phyloP scores from a whole-genome alignment of 208 protist species.

The Trichomonas vaginalis region DNA sequence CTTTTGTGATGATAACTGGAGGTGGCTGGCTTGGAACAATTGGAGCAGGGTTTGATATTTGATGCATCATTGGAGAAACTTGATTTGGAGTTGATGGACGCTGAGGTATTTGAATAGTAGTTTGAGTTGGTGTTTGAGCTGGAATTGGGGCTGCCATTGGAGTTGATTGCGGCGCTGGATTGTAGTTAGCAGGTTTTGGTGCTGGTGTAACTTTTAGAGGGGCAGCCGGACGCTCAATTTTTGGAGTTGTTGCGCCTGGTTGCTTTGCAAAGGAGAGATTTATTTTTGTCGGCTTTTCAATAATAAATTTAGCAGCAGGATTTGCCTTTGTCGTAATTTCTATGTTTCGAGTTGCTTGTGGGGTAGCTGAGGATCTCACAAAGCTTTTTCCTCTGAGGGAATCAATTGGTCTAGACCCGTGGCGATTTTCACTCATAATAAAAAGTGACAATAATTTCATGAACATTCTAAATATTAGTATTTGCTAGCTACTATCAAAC shows the following conservation, averaged over 20 bases:
- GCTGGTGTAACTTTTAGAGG: neutral
- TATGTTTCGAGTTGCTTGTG: neutral
- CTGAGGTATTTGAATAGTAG: neutral
- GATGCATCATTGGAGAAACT: neutral
- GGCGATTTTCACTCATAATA: neutral
- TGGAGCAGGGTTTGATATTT: neutral
- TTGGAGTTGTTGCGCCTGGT: neutral
- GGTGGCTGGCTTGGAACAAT: neutral
- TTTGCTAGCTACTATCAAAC: too few relatives aligned
- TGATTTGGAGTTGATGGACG: neutral
- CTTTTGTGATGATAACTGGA: neutral
- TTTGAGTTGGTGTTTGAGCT: neutral
- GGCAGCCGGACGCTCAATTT: neutral
- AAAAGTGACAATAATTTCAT: neutral
- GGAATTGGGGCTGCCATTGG: neutral
- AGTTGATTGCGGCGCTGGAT: neutral
- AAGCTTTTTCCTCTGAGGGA: neutral
- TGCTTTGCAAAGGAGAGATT: neutral
- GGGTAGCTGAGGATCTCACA: neutral
- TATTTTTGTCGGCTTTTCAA: neutral
- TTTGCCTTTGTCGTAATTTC: neutral
- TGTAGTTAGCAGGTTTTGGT: neutral
- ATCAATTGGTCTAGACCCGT: neutral
- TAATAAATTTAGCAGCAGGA: neutral
- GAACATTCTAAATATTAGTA: too few relatives aligned